Percentiles rank a stretch among this genome's conserved stretches.
phyloP scores from a whole-genome alignment of 352 stramenopile species.

The Plasmopara viticola region DNA sequence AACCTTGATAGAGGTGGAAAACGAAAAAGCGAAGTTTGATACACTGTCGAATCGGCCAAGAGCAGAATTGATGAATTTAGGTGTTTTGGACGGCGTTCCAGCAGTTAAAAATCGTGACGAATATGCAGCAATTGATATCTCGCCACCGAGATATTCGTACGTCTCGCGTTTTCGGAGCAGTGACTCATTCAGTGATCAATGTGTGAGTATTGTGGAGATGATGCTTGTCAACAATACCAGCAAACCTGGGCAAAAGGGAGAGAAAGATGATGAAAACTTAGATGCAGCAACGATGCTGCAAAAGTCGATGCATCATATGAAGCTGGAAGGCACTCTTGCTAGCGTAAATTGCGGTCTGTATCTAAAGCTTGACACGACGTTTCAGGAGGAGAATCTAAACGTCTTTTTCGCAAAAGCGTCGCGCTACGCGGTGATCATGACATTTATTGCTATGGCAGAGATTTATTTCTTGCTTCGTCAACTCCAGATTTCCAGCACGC shows the following conservation, averaged over 20 bases:
- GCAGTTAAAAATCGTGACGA: conserved; percentile 55
- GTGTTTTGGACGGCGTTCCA: conserved; percentile 58
- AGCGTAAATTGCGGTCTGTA: conserved; percentile 78
- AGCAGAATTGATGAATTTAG: conserved; percentile 51
- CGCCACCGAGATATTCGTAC: conserved; percentile 73
- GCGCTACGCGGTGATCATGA: conserved; percentile 79
- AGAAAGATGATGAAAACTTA: conserved; percentile 26
- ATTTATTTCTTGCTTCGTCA: conserved; percentile 84
- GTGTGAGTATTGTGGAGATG: conserved; percentile 78
- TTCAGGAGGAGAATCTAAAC: conserved; percentile 80
- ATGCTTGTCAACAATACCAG: conserved; percentile 42
- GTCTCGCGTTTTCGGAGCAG: conserved; percentile 72
- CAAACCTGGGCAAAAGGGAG: conserved; percentile 8
- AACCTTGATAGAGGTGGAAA: conserved; percentile 21
- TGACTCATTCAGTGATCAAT: conserved; percentile 80
- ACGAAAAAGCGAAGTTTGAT: conserved; percentile 20
- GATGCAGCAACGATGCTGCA: conserved; percentile 29
- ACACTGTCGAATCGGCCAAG: conserved; percentile 30
- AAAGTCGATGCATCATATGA: conserved; percentile 42
- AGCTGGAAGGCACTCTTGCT: conserved; percentile 50
- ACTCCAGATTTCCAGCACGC: conserved; percentile 78
- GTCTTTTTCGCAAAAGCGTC: conserved; percentile 77
- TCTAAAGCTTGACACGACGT: conserved; percentile 64
- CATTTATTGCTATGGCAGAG: conserved; percentile 77
- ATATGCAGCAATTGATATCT: conserved; percentile 68